These are phyloP conservation scores for Cubamyces sp. DNA, from an alignment of 768 basidiomycete genomes.

Conservation along the genomic window DNA sequence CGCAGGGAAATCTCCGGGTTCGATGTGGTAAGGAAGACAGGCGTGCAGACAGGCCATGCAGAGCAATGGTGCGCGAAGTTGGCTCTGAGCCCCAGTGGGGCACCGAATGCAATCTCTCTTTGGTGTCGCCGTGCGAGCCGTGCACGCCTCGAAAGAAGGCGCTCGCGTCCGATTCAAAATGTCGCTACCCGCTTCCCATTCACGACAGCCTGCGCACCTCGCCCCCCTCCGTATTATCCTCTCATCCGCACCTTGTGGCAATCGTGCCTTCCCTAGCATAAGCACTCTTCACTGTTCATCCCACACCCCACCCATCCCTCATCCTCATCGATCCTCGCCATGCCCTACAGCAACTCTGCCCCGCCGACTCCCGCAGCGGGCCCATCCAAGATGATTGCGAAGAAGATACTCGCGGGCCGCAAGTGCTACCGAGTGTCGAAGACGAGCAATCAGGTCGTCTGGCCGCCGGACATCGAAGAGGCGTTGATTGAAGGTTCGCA, in stretches of 20 bases:
- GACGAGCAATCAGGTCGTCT: conserved; percentile 71
- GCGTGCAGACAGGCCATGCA: no score
- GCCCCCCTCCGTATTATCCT: conserved; percentile 3
- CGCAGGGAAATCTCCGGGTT: conserved; percentile 7
- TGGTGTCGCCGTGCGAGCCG: conserved; percentile 1
- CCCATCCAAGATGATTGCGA: conserved; percentile 54
- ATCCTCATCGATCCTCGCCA: not conserved
- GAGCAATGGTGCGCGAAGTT: not conserved
- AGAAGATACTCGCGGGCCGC: conserved; percentile 66
- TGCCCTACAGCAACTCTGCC: conserved; percentile 6
- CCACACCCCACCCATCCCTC: not conserved
- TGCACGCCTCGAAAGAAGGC: not conserved
- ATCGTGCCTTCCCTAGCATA: not conserved
- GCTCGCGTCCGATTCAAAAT: conserved; percentile 15
- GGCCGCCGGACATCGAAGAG: conserved; percentile 80
- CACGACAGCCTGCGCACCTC: conserved; percentile 8
- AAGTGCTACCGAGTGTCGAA: conserved; percentile 78
- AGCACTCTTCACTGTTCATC: not conserved
- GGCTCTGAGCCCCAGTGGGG: not conserved
- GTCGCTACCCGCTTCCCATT: conserved; percentile 18
- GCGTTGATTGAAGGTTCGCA: conserved; percentile 71
- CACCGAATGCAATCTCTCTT: conserved; percentile 10
- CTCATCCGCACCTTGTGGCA: not conserved
- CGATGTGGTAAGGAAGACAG: not conserved
- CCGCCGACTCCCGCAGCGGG: not conserved